Percentiles rank a stretch among this genome's conserved stretches.
phyloP scores from a whole-genome alignment of 1,139 yeast species.

The Fermentozyma sake region DNA sequence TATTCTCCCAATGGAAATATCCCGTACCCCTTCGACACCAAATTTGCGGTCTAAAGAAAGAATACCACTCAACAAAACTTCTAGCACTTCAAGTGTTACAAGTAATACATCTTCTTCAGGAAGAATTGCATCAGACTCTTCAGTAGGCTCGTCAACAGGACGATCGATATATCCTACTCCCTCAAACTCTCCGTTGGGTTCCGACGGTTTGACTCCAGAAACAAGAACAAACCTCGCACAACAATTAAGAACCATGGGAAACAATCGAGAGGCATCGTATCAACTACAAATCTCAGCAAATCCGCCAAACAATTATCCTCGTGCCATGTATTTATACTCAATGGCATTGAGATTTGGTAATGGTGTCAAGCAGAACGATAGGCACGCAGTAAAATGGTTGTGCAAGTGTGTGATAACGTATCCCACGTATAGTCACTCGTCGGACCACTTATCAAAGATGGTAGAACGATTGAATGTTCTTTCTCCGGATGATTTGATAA shows the following conservation, averaged over 20 bases:
- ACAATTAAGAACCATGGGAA: conserved; percentile 52
- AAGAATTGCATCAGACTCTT: no score
- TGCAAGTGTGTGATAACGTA: conserved; percentile 32
- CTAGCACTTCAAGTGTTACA: no score
- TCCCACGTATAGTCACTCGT: conserved; percentile 4
- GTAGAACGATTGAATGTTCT: conserved; percentile 25
- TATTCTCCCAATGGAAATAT: no score
- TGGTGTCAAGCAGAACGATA: conserved; percentile 60
- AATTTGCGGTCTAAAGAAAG: no score
- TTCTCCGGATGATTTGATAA: conserved; percentile 28
- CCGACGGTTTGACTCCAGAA: conserved; percentile 27
- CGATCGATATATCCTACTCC: no score
- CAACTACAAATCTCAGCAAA: conserved; percentile 62
- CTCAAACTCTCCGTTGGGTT: no score
- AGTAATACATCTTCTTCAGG: no score
- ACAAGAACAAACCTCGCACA: conserved; percentile 50
- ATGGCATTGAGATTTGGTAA: conserved; percentile 66
- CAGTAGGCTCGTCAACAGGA: no score
- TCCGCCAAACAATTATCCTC: conserved; percentile 50
- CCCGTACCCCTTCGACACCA: no score
- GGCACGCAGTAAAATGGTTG: conserved; percentile 59
- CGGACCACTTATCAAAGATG: conserved; percentile 7
- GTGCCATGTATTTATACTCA: conserved; percentile 70
- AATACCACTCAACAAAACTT: no score
- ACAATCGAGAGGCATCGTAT: conserved; percentile 65